Conservation (phyloP, 2,329 filamentous ascomycete species). For the Colletotrichum camelliae region DNA sequence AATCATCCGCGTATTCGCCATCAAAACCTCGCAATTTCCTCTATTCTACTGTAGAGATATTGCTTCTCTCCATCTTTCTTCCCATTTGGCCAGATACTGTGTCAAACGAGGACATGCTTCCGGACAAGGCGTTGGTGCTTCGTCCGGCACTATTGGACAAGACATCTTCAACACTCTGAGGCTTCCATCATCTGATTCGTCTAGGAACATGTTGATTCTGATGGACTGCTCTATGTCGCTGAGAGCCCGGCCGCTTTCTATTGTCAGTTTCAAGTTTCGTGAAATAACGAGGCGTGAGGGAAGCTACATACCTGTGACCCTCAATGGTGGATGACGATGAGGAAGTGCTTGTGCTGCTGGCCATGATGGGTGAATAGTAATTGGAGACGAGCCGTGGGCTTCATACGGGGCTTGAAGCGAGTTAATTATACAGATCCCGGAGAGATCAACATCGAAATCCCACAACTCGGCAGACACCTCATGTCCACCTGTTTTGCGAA, state of each 20-base stretch:
- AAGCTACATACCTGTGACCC: neutral
- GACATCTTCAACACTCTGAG: neutral
- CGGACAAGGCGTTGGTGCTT: neutral
- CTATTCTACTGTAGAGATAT: neutral
- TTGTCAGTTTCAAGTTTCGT: neutral
- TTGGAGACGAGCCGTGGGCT: fast-evolving
- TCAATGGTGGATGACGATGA: neutral
- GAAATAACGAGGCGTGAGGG: neutral
- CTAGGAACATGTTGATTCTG: neutral
- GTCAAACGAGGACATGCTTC: neutral
- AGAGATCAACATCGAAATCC: fast-evolving
- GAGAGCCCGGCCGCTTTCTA: neutral
- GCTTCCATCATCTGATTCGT: neutral
- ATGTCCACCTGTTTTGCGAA: neutral
- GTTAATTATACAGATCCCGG: neutral
- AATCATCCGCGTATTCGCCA: neutral
- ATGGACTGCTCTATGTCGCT: neutral
- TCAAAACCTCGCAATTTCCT: neutral
- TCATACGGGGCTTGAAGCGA: neutral
- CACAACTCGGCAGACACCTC: fast-evolving
- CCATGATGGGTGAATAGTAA: neutral
- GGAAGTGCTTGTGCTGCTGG: neutral
- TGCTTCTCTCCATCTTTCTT: neutral
- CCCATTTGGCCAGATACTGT: neutral
- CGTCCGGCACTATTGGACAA: neutral